Conservation (phyloP, 106 monocot genomes). For the Dendrobium chrysotoxum region DNA sequence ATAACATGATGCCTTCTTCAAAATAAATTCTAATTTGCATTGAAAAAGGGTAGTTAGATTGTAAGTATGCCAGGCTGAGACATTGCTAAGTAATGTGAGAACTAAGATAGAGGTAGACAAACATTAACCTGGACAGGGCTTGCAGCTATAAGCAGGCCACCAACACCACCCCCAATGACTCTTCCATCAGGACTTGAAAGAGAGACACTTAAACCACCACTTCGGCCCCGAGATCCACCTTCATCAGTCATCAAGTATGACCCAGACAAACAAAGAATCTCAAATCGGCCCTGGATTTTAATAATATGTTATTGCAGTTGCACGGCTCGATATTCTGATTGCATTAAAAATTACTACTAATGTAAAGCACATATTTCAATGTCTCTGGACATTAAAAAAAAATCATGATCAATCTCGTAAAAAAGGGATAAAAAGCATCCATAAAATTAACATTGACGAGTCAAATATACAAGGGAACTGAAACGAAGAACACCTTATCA, state of each 20-base stretch:
- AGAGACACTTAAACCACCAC: slow-evolving; percentile 24
- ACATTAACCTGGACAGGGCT: slow-evolving; percentile 21
- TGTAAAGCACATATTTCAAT: not conserved
- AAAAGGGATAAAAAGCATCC: no score
- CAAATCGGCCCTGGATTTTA: slow-evolving; percentile 42
- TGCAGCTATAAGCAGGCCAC: slow-evolving; percentile 11
- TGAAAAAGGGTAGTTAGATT: slow-evolving; percentile 21
- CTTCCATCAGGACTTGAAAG: slow-evolving; percentile 18
- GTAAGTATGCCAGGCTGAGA: no score
- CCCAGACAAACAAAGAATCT: slow-evolving; percentile 42
- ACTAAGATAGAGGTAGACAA: slow-evolving; percentile 23
- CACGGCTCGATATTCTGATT: not conserved
- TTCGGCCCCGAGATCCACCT: slow-evolving; percentile 33
- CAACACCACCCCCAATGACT: slow-evolving; percentile 19
- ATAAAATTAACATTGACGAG: no score
- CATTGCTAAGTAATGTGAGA: slow-evolving; percentile 10
- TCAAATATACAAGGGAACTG: no score
- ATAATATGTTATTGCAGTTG: not conserved
- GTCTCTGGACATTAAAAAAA: no score
- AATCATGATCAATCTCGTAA: no score
- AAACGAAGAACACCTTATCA: no score
- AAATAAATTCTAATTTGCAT: slow-evolving; percentile 15
- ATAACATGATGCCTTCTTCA: not conserved
- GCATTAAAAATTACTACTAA: not conserved
- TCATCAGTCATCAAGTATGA: slow-evolving; percentile 28